Evolutionary conservation across 441 rosid species (phyloP).

Genomic region (Syzygium syzygioides): DNA sequence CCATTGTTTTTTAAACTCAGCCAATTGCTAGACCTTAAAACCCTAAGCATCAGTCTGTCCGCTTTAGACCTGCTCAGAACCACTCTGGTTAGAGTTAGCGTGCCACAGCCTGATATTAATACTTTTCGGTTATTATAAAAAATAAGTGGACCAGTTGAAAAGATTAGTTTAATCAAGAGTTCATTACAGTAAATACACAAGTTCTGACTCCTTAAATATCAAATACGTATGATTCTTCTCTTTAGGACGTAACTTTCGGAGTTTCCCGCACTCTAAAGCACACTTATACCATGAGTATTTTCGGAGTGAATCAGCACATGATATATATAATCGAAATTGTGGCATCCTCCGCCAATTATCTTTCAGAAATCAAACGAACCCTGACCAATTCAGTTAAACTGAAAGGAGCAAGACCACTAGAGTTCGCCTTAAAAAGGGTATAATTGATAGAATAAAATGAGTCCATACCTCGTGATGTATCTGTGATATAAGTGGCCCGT

Average conservation of each 20-base stretch:
- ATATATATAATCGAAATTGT: background rate
- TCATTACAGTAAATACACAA: background rate
- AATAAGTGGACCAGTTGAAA: background rate
- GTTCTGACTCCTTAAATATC: background rate
- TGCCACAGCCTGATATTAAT: background rate
- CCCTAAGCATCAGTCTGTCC: background rate
- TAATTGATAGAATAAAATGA: background rate
- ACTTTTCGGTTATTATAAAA: background rate
- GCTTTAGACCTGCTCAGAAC: background rate
- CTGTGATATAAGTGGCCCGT: constrained; percentile 69
- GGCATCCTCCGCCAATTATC: background rate
- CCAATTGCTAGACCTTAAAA: background rate
- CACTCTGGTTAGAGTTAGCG: background rate
- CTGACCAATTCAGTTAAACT: background rate
- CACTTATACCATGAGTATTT: background rate
- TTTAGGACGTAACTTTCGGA: background rate
- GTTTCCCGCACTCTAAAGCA: background rate
- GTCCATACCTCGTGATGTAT: constrained; percentile 76
- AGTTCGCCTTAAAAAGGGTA: background rate
- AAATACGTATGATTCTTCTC: background rate
- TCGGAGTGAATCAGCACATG: background rate
- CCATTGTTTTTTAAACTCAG: background rate
- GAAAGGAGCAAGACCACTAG: background rate
- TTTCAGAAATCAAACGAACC: background rate
- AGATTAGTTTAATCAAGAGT: background rate